Base-by-base conservation (phyloP, 2,329 filamentous ascomycete genomes). In the Apiospora saccharicola region DNA sequence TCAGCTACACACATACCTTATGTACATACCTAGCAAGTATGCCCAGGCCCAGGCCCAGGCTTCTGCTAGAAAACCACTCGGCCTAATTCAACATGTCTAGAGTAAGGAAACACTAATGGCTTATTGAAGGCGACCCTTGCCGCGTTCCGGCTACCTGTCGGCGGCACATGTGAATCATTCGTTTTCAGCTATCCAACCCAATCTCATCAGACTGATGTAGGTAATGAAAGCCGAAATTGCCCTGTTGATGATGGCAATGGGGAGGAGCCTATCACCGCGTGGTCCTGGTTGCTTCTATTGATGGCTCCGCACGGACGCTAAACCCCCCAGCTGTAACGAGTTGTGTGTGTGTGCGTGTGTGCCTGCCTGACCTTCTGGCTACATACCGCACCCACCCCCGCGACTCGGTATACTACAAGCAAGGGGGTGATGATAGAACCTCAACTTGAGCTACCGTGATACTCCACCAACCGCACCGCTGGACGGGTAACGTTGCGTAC, bases 401-500 rank as follows among this genome's bases (percentile, higher is more conserved):
- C 53, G 30, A 37, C 53, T 61, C 53, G 16, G 53, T 61, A 61
- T 61, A 61, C 53, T 37, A 30, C 1, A 26, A 41, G 37, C 16
- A 22, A 37, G 22, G 53, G 53, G 57, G 22, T 10, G 34, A 24
- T 22, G 34, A n/a, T n/a, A n/a, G 19, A 64, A 64, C 57, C 57
- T 64, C 57, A 64, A n/a, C 34, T 41, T 41, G 8, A 37, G 34
- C 34, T 64, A 41, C 30, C 34, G 34, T 22, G 1, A 41, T 64
- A 5, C 57, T n/a, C 57, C 57, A 41, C 57, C 26, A 30, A 30
- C 19, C 57, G 57, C 57, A 34, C 57, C 57, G 57, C 57, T 64
- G 57, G 10, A 34, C 57, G 57, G 57, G 57, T 64, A 64, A 64
- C 57, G 57, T 64, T 64, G 57, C 57, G 16, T 61, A 47, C 14